Conservation (phyloP, 169 alveolate genomes). For the Plasmodium vinckei region DNA sequence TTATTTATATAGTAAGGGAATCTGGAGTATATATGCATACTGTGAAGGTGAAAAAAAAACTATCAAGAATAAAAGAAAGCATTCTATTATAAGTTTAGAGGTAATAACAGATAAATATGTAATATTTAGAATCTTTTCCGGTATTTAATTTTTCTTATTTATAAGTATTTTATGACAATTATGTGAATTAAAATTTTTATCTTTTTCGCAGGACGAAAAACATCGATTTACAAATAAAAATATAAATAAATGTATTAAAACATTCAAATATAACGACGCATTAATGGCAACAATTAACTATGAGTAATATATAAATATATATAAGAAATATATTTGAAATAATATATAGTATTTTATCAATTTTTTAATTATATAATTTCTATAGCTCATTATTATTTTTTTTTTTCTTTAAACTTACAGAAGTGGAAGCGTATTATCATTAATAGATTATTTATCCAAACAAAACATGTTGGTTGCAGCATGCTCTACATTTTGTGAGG, state of each 20-base stretch:
- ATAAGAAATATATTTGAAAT: not conserved
- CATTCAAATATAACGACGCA: conserved; percentile 52
- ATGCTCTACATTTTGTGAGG: conserved; percentile 43
- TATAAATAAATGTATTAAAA: conserved; percentile 6
- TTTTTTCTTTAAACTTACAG: conserved; percentile 16
- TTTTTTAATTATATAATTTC: too few relatives aligned
- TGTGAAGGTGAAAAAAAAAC: not conserved
- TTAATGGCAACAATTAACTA: conserved; percentile 14
- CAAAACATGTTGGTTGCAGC: conserved; percentile 46
- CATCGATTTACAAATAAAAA: not conserved
- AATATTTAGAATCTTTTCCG: too few relatives aligned
- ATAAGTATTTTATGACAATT: not conserved
- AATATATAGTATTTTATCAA: not conserved
- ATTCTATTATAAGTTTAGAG: not conserved
- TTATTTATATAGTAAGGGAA: not conserved
- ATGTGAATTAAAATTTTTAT: not conserved
- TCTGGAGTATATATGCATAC: not conserved
- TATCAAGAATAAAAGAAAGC: not conserved
- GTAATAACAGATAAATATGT: not conserved
- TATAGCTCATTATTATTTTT: too few relatives aligned
- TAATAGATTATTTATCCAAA: conserved; percentile 46
- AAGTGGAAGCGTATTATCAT: conserved; percentile 12
- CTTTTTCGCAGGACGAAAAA: conserved; percentile 26
- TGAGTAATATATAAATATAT: conserved; percentile 27
- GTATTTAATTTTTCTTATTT: too few relatives aligned